Conservation (phyloP, 306 rosid genomes). For the Geum urbanum region DNA sequence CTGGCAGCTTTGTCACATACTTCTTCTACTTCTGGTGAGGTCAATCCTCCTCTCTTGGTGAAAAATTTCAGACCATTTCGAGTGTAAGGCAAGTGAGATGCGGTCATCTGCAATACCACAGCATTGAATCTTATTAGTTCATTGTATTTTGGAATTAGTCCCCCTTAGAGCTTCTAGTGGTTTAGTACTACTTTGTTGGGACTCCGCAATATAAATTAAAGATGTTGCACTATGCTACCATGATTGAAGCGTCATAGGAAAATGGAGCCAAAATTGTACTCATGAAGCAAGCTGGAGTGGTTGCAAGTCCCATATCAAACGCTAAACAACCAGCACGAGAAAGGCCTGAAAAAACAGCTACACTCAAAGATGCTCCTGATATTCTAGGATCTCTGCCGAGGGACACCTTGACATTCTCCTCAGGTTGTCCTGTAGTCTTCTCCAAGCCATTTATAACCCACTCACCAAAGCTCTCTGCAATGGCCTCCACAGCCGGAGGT, state of each 20-base stretch:
- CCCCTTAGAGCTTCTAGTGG: neutral
- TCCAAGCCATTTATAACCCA: constrained; percentile 61
- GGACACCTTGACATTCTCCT: constrained; percentile 54
- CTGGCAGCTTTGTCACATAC: constrained; percentile 72
- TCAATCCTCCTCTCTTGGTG: constrained; percentile 76
- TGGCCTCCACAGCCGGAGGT: constrained; percentile 74
- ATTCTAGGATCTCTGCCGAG: constrained; percentile 77
- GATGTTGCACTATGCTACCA: constrained; percentile 40
- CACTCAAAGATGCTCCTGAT: constrained; percentile 58
- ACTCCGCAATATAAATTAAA: neutral
- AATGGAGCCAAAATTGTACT: constrained; percentile 84
- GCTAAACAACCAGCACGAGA: constrained; percentile 67
- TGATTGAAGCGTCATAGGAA: constrained; percentile 76
- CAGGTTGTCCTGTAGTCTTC: constrained; percentile 36
- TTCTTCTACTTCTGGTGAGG: constrained; percentile 67
- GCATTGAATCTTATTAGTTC: neutral
- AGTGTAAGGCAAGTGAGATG: constrained; percentile 87
- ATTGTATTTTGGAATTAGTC: neutral
- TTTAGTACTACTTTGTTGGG: no score
- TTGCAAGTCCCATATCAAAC: constrained; percentile 75
- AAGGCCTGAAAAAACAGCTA: constrained; percentile 68
- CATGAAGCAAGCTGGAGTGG: constrained; percentile 98
- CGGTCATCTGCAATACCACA: constrained; percentile 63
- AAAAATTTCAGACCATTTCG: constrained; percentile 84
- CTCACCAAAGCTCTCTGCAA: constrained; percentile 82